Conservation (phyloP, 208 protist species). For the Crithidia sp. region DNA sequence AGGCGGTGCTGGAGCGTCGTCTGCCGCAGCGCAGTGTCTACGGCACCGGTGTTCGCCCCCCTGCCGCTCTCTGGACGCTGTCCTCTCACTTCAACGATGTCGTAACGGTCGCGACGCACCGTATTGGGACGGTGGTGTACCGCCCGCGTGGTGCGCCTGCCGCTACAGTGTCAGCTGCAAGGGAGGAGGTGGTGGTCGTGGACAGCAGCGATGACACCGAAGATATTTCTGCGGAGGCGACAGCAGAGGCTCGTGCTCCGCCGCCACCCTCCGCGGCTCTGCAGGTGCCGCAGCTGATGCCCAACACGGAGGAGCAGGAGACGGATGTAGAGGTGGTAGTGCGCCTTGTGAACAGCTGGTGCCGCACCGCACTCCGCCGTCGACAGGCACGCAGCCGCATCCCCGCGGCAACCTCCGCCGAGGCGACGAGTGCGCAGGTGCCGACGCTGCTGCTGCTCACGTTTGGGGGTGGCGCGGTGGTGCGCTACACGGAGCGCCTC, state of each 20-base stretch:
- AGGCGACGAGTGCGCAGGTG: neutral
- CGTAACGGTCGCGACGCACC: constrained; percentile 75
- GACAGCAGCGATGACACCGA: constrained; percentile 38
- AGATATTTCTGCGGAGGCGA: constrained; percentile 31
- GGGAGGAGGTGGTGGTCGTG: constrained; percentile 39
- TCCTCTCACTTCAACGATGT: constrained; percentile 76
- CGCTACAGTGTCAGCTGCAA: no score
- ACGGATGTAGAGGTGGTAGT: constrained; percentile 59
- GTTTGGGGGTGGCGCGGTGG: constrained; percentile 40
- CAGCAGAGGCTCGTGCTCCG: neutral
- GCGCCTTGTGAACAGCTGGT: constrained; percentile 65
- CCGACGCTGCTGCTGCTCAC: constrained; percentile 54
- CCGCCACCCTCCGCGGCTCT: neutral
- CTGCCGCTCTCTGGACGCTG: constrained; percentile 82
- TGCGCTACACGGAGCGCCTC: constrained; percentile 61
- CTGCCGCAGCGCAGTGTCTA: constrained; percentile 33
- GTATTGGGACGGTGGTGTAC: constrained; percentile 54
- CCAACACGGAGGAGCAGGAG: constrained; percentile 62
- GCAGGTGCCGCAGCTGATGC: constrained; percentile 41
- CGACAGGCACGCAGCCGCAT: neutral
- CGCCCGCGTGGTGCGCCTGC: neutral
- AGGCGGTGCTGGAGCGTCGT: constrained; percentile 47
- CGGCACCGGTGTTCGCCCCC: constrained; percentile 30
- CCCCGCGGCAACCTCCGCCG: neutral
- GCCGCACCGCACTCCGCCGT: constrained; percentile 25